A percentile compares a stretch with the other conserved stretches of the same genome.
phyloP scores from a whole-genome alignment of 164 flowering plant genomes.

The Echeveria elegans region DNA sequence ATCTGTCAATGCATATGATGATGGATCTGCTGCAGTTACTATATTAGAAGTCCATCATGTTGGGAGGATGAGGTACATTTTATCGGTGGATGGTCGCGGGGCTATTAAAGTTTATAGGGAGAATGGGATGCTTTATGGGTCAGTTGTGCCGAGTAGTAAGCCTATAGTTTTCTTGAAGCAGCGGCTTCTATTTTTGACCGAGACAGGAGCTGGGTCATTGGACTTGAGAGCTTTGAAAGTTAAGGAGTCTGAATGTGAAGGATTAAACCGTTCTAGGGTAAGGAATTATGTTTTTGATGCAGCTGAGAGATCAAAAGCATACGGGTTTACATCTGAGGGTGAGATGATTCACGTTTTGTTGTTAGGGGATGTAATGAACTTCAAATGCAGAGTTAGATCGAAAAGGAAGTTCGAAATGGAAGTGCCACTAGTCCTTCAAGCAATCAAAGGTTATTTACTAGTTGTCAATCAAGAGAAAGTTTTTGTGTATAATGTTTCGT shows the following conservation, averaged over 20 bases:
- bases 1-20: conserved; percentile 23
- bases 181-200: conserved; percentile 82
- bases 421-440: conserved; percentile 55
- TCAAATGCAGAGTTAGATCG: conserved; percentile 85
- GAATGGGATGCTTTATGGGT: conserved; percentile 61
- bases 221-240: conserved; percentile 82
- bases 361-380: conserved; percentile 76
- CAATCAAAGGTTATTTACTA: conserved; percentile 80
- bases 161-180: conserved; percentile 89
- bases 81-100: conserved; percentile 50
- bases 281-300: conserved; percentile 74
- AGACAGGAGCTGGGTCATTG: conserved; percentile 83
- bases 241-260: conserved; percentile 82
- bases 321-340: conserved; percentile 76
- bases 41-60: conserved; percentile 76
- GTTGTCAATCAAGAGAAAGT: conserved; percentile 54
- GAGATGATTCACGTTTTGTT: conserved; percentile 71
- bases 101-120: conserved; percentile 57
- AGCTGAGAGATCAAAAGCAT: conserved; percentile 79
- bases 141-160: conserved; percentile 35
- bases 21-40: conserved; percentile 24
- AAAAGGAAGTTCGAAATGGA: conserved; percentile 64
- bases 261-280: conserved; percentile 58
- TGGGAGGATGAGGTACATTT: conserved; percentile 64
- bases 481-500: conserved; percentile 69